Conservation (phyloP, 768 basidiomycete species). For the Boletus reticulatus region DNA sequence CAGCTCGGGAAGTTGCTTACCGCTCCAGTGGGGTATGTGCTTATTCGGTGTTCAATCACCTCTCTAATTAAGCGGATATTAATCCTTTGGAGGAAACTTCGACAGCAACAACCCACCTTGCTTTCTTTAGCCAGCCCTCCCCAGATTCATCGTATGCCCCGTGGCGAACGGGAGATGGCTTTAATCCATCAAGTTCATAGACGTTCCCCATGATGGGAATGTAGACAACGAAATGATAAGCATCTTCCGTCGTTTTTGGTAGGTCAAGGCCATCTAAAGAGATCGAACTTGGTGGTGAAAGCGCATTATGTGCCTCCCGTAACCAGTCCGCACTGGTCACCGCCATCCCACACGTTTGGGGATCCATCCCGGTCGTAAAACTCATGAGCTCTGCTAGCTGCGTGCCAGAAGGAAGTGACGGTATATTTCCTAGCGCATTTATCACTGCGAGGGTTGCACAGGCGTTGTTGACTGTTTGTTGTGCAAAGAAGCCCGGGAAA, state of each 20-base stretch:
- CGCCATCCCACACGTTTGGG: slow-evolving; percentile 78
- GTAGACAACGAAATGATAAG: slow-evolving; percentile 97
- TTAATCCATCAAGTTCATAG: slow-evolving; percentile 94
- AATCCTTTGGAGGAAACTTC: slow-evolving; percentile 11
- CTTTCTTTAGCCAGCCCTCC: slow-evolving; percentile 82
- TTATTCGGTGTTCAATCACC: slow-evolving; percentile 85
- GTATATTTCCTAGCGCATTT: slow-evolving; percentile 86
- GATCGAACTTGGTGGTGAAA: slow-evolving; percentile 87
- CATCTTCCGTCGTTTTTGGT: slow-evolving; percentile 70
- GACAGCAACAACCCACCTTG: slow-evolving; percentile 47
- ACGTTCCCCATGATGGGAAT: slow-evolving; percentile 78
- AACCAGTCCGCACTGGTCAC: slow-evolving; percentile 82
- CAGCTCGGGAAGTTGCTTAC: slow-evolving; percentile 45
- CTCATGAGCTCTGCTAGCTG: slow-evolving; percentile 70
- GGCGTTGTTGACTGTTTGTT: slow-evolving; percentile 93
- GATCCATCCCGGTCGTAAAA: slow-evolving; percentile 85
- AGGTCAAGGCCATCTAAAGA: slow-evolving; percentile 81
- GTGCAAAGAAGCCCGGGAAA: slow-evolving; percentile 89
- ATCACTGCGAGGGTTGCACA: slow-evolving; percentile 95
- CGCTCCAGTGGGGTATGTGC: slow-evolving; percentile 84
- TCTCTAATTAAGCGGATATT: slow-evolving; percentile 46
- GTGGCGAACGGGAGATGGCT: slow-evolving; percentile 75
- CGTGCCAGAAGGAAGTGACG: slow-evolving; percentile 56
- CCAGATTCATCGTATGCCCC: slow-evolving; percentile 63
- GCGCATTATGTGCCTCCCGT: slow-evolving; percentile 84